Conservation (phyloP, 2,329 filamentous ascomycete genomes). For the Stagonosporopsis vannaccii region DNA sequence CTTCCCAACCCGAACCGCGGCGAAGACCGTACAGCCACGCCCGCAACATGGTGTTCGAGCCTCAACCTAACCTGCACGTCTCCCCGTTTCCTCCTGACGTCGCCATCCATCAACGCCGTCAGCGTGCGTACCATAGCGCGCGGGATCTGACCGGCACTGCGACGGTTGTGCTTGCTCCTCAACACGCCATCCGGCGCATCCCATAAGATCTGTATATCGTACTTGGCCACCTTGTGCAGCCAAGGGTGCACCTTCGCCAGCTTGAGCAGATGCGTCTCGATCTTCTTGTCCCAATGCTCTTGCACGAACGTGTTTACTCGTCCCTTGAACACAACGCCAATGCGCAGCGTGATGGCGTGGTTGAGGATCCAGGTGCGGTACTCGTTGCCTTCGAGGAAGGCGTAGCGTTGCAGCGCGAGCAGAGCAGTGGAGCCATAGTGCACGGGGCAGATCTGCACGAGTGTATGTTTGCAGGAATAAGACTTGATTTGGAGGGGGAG, state of each 20-base stretch:
- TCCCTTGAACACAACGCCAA: constrained; percentile 37
- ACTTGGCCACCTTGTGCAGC: constrained; percentile 32
- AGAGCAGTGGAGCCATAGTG: constrained; percentile 33
- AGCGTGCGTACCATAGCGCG: constrained; percentile 29
- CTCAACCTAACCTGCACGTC: constrained; percentile 23
- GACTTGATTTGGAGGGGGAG: constrained; percentile 35
- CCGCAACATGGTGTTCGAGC: constrained; percentile 22
- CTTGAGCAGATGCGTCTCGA: constrained; percentile 30
- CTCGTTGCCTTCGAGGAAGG: constrained; percentile 36
- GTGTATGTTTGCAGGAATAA: constrained; percentile 37
- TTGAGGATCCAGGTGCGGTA: constrained; percentile 34
- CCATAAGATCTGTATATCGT: constrained; percentile 38
- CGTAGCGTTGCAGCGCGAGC: constrained; percentile 27
- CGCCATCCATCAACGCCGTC: constrained; percentile 22
- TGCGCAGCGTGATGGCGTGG: constrained; percentile 28
- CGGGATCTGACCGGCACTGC: constrained; percentile 26
- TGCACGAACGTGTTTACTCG: constrained; percentile 35
- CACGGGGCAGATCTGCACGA: constrained; percentile 30
- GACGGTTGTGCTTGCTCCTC: constrained; percentile 25
- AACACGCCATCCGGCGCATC: constrained; percentile 25
- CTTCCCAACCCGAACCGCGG: constrained; percentile 25
- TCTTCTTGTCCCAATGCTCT: constrained; percentile 39
- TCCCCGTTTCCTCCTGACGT: constrained; percentile 22
- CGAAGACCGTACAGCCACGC: constrained; percentile 9
- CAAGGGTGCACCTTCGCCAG: constrained; percentile 34